Base-by-base conservation (phyloP, 225 moss, liverwort and hornwort genomes). In the Sphagnum tenellum region DNA sequence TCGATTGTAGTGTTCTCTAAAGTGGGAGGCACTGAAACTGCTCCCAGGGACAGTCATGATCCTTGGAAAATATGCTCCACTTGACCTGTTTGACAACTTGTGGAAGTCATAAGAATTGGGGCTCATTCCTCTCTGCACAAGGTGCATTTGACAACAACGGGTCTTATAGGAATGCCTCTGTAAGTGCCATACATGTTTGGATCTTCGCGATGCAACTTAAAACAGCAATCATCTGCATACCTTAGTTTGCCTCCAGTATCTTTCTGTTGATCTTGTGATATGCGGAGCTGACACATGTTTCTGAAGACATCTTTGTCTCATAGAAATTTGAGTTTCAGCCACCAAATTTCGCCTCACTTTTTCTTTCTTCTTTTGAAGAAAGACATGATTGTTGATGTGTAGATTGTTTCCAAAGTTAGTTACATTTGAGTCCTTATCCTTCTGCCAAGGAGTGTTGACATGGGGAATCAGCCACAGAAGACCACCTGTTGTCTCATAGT, bases 401-500 rank as follows among this genome's bases (percentile, higher is more conserved):
- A 72, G 66, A 65, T 75, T 76, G 50, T 62, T 61, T 73, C 48
- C 60, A 8, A 66, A 70, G 67, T 72, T 79, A 3, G 86, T 72
- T 3, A 78, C 67, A 51, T 78, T 83, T 5, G 61, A 71, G 4
- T 70, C 61, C 0, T 50, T 67, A 47, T 79, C 60, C 5, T 71
- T 74, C 67, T 87, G 90, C 92, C 92, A 98, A 3, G 93, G 96
- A 45, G 85, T 77, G 9, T 66, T 75, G 47, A 86, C 77, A 66
- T 92, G 88, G 11, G 96, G 96, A 49, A 98, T 90, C 52, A 93
- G 67, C 96, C 96, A 98, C 60, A 78, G 90, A 67, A 98, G 77
- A 47, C 96, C 92, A 67, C 85, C 87, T n/a, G 73, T 80, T n/a
- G 93, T 93, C 78, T 90, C 96, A 13, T 74, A 65, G 66, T 85